Base-by-base conservation (phyloP, 345 rosid species). In the Acer saccharum region DNA sequence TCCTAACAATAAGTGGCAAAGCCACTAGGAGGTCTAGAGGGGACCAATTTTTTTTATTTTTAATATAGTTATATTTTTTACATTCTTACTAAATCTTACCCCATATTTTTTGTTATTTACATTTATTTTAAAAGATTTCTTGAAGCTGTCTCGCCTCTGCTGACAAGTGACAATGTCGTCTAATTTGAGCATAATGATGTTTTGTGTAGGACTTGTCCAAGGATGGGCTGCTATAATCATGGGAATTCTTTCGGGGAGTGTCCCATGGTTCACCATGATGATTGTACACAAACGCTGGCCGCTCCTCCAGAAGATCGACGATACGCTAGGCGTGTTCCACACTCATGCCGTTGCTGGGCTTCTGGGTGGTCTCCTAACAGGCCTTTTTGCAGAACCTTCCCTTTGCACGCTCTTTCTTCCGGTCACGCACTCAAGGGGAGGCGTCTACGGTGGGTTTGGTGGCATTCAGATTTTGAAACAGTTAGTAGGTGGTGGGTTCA, bases 221-320 rank as follows among this genome's bases (percentile, higher is more conserved):
- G 90, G 90, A 71, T 87, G 90, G 90, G 90, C 90, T 3, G 90
- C 90, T 0, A 81, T 87, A 76, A 64, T 83, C 2, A 83, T 85
- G 84, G 85, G 90, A 62, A 83, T 87, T 12, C 54, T 76, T 21
- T 87, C 90, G 1, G 90, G 90, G 1, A 87, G 90, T 58, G 76
- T 87, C 17, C 90, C 90, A 25, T 87, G 90, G 90, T 85, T 81
- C 83, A 83, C 88, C 4, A 85, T 87, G 88, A 87, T 87, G 88
- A 70, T 85, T 14, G 69, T 87, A 3, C 90, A 87, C 85, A 87
- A 87, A 35, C 71, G 78, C 65, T 85, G 86, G 86, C 71, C 81
- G 0, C 65, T 87, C 23, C 83, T 85, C 32, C 83, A 84, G 3
- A 73, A 81, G 3, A 76, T 87, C 0, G 88, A 87, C 12, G 90